Conservation (phyloP, 2,329 filamentous ascomycete species). For the Xylariaceae sp. region DNA sequence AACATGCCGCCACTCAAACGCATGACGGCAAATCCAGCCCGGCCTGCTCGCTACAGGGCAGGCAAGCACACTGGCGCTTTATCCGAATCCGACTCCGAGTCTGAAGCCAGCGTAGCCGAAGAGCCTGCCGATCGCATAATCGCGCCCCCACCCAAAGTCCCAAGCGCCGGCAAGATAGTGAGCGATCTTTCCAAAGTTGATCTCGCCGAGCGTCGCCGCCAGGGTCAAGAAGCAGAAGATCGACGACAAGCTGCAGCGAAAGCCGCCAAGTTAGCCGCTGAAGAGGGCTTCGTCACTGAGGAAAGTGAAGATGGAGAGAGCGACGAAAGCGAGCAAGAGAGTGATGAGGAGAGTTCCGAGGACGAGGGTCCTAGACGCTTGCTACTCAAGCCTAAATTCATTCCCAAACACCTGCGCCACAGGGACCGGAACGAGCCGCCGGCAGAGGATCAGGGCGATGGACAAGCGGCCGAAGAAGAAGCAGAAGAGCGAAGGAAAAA, state of each 20-base stretch:
- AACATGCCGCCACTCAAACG: conserved; percentile 65
- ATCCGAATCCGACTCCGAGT: conserved; percentile 51
- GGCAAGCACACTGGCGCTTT: conserved; percentile 68
- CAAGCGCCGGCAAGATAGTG: conserved; percentile 56
- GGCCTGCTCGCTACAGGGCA: conserved; percentile 77
- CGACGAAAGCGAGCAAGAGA: conserved; percentile 34
- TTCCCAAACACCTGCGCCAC: conserved; percentile 56
- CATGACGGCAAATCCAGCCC: conserved; percentile 89
- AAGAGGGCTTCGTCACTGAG: conserved; percentile 62
- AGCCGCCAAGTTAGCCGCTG: conserved; percentile 51
- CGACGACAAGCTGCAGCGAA: conserved; percentile 47
- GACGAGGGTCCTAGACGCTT: conserved; percentile 59
- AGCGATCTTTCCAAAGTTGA: conserved; percentile 52
- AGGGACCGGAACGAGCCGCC: conserved; percentile 15
- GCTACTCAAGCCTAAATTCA: conserved; percentile 63
- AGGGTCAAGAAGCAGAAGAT: conserved; percentile 46
- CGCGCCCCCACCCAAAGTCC: conserved; percentile 55
- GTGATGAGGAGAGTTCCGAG: conserved; percentile 45
- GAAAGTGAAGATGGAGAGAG: conserved; percentile 40
- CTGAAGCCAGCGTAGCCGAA: conserved; percentile 43
- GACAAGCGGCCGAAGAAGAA: conserved; percentile 26
- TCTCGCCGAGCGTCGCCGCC: conserved; percentile 45
- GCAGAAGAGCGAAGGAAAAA: conserved; percentile 61
- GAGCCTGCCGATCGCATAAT: conserved; percentile 35
- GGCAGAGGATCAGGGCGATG: conserved; percentile 12